Base-by-base conservation (phyloP, 352 stramenopile genomes). In the Plasmopara muralis region DNA sequence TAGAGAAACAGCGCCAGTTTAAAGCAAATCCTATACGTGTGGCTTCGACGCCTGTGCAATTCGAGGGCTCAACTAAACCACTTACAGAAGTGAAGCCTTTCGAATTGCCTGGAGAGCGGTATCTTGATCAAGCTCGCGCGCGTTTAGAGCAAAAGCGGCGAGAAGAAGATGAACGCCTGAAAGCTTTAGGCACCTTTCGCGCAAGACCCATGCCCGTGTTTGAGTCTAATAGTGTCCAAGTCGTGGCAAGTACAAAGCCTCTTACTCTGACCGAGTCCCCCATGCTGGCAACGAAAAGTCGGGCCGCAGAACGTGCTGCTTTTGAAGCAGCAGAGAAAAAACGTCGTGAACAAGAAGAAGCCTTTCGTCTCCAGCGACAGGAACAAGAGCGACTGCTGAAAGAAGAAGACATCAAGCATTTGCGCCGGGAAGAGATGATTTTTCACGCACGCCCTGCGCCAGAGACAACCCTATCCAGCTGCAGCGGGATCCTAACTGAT, bases 311-410 rank as follows among this genome's bases (percentile, higher is more conserved):
- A 62, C 77, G 80, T 15, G 77, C 77, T 38, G 64, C 74, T 12
- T 91, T 83, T 57, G 77, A 89, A 48, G 77, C 53, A 14, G 72
- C 77, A 13, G 80, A 91, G 35, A 81, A 77, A 49, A 77, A 86
- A 55, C 80, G 80, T 9, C 75, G 67, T 5, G 64, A 76, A 39
- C 70, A 60, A 41, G 80, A 87, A 40, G 75, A 91, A 70, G 75
- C 72, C 1, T 71, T 84, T 44, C 73, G 68, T 47, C 39, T 75
- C 38, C 68, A 83, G 14, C 43, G 66, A 51, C 72, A 87, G 15
- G 67, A 74, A 25, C 75, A 87, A 38, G 50, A 69, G 15, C 62
- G 61, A 7, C 77, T 72, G 33, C 49, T 63, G 5, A 64, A 87
- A 33, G 77, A 87, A 29, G 77, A 87, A 25, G 74, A 88, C 51